phyloP scores from a whole-genome alignment of 139 green algal genomes.

The Chlamydomonas incerta region DNA sequence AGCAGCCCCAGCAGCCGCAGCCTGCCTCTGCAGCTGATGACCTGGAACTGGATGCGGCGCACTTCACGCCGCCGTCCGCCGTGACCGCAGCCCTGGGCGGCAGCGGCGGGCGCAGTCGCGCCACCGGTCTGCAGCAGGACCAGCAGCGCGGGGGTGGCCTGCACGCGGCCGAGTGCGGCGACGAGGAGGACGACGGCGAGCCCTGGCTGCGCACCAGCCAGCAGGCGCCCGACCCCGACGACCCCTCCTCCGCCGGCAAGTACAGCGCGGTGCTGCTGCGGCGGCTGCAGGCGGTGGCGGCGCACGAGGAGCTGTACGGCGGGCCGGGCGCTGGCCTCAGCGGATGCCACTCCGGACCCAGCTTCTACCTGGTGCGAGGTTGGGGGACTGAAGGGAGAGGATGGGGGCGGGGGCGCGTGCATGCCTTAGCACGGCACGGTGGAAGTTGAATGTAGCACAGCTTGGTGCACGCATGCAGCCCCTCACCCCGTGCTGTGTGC shows the following conservation, averaged over 20 bases:
- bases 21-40: too few relatives aligned
- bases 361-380: background rate
- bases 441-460: too few relatives aligned
- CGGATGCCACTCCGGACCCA: too few relatives aligned
- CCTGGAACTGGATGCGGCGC: background rate
- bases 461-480: too few relatives aligned
- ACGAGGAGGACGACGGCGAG: background rate
- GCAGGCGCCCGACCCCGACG: conserved; percentile 16
- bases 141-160: background rate
- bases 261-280: conserved; percentile 32
- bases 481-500: too few relatives aligned
- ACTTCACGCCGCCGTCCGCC: background rate
- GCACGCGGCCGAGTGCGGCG: background rate
- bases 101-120: too few relatives aligned
- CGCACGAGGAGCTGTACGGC: conserved; percentile 31
- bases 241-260: conserved; percentile 22
- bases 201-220: conserved; percentile 43
- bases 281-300: conserved; percentile 2
- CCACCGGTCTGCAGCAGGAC: too few relatives aligned
- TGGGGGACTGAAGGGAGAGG: too few relatives aligned
- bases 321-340: background rate
- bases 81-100: background rate
- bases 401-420: too few relatives aligned
- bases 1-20: too few relatives aligned
- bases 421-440: too few relatives aligned